Evolutionary conservation across 2,329 filamentous ascomycete species (phyloP).

Genomic region (Alternaria arbusti): DNA sequence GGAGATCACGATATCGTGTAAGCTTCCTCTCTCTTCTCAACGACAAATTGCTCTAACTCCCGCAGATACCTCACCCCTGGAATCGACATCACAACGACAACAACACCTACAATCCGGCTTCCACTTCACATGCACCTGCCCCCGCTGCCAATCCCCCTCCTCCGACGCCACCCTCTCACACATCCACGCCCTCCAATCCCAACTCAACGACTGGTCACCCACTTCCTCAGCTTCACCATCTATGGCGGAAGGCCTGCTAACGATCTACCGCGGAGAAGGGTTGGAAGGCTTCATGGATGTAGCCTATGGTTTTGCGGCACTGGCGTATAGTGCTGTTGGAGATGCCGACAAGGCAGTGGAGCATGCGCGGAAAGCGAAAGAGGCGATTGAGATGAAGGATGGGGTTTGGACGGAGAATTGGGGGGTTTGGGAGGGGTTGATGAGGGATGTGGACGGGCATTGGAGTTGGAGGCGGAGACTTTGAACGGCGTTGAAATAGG

Average conservation of each 20-base stretch:
- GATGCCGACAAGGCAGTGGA: constrained; percentile 27
- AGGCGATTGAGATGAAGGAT: constrained; percentile 48
- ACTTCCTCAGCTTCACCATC: constrained; percentile 23
- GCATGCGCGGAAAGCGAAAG: constrained; percentile 45
- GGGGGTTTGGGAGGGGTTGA: constrained; percentile 41
- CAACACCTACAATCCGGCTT: constrained; percentile 42
- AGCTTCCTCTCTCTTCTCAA: not conserved
- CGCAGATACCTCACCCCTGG: constrained; percentile 48
- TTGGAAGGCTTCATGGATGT: constrained; percentile 50
- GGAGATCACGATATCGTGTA: constrained; percentile 53
- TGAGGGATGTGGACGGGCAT: constrained; percentile 6
- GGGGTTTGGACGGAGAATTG: constrained; percentile 41
- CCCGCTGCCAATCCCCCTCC: constrained; percentile 39
- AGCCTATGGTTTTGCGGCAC: constrained; percentile 50
- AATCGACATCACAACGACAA: constrained; percentile 38
- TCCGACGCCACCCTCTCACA: constrained; percentile 41
- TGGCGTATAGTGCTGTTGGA: constrained; percentile 49
- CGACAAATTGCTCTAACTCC: too few species aligned
- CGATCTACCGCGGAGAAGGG: constrained; percentile 45
- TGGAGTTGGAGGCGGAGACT: constrained; percentile 14
- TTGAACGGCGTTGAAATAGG: not conserved
- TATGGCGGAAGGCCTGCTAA: constrained; percentile 42
- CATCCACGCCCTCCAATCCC: constrained; percentile 40
- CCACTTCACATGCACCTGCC: constrained; percentile 52
- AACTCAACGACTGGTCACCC: constrained; percentile 40